Percentiles rank a stretch among this genome's conserved stretches.
Evolutionary conservation across 202 grass and related monocot species (phyloP).

Genomic region (Hordeum pubiflorum): DNA sequence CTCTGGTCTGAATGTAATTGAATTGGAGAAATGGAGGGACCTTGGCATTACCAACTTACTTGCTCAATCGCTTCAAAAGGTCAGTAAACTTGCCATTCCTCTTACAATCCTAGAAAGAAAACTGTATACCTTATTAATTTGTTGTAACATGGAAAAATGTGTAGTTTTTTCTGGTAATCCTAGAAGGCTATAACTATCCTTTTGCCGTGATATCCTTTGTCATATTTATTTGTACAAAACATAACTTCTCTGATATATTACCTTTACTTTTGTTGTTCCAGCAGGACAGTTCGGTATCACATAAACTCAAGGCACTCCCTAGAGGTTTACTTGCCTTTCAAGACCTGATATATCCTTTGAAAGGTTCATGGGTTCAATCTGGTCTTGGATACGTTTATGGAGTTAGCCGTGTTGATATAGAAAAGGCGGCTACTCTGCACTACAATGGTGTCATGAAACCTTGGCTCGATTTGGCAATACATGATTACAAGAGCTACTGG

Average conservation of each 20-base stretch:
- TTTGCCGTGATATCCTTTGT: not conserved
- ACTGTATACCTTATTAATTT: not conserved
- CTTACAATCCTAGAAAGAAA: not conserved
- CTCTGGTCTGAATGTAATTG: constrained; percentile 75
- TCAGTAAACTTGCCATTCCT: constrained; percentile 24
- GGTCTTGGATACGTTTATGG: constrained; percentile 73
- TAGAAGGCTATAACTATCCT: not conserved
- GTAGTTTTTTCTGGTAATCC: not conserved
- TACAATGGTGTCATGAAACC: constrained; percentile 99
- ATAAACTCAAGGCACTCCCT: constrained; percentile 37
- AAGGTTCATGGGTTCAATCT: constrained; percentile 50
- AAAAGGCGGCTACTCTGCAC: constrained; percentile 58
- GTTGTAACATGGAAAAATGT: not conserved
- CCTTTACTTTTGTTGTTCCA: constrained; percentile 13
- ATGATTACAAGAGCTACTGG: constrained; percentile 69
- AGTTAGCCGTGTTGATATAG: constrained; percentile 38
- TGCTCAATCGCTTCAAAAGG: constrained; percentile 46
- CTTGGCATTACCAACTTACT: constrained; percentile 31
- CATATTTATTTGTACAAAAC: not conserved
- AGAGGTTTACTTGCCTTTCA: constrained; percentile 60
- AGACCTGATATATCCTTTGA: constrained; percentile 57
- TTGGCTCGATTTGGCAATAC: constrained; percentile 92
- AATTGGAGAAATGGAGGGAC: constrained; percentile 89
- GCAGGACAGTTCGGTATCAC: constrained; percentile 28
- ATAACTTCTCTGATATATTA: not conserved